Evolutionary conservation across 768 basidiomycete species (phyloP).

Genomic region (Naematelia aurantialba): DNA sequence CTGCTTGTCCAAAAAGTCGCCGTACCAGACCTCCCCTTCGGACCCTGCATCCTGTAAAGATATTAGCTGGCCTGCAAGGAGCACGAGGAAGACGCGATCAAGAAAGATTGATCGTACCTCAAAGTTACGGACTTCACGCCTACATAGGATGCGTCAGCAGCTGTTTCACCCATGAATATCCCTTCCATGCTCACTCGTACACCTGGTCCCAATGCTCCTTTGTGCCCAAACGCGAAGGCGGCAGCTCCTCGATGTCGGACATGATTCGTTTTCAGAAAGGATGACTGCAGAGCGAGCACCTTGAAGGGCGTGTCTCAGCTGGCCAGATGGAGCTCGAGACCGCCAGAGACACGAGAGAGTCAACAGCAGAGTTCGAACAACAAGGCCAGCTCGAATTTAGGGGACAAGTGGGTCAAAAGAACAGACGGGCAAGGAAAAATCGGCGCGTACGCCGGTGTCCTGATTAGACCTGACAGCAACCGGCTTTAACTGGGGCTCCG

Average conservation of each 20-base stretch:
- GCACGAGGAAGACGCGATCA: background rate
- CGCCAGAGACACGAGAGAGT: too few species aligned
- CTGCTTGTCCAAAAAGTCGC: background rate
- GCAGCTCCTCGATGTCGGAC: conserved; percentile 43
- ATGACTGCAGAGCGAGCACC: too few species aligned
- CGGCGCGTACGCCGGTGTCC: background rate
- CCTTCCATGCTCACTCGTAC: conserved; percentile 38
- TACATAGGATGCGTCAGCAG: conserved; percentile 12
- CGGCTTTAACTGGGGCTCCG: background rate
- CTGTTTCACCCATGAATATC: background rate
- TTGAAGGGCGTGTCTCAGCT: background rate
- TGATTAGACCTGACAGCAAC: background rate
- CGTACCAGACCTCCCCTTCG: conserved; percentile 54
- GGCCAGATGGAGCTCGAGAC: background rate
- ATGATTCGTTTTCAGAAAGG: background rate
- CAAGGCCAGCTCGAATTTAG: too few species aligned
- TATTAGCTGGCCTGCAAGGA: conserved; percentile 4
- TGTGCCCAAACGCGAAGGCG: conserved; percentile 49
- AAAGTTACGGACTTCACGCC: conserved; percentile 50
- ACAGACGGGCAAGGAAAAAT: too few species aligned
- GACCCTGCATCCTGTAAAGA: conserved; percentile 51
- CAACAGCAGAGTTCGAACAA: too few species aligned
- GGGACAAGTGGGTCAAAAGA: too few species aligned
- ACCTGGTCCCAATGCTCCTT: conserved; percentile 51
- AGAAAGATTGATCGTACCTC: conserved; percentile 20